Evolutionary conservation across 2,329 filamentous ascomycete genomes (phyloP).

Genomic region (Plectosphaerella plurivora): DNA sequence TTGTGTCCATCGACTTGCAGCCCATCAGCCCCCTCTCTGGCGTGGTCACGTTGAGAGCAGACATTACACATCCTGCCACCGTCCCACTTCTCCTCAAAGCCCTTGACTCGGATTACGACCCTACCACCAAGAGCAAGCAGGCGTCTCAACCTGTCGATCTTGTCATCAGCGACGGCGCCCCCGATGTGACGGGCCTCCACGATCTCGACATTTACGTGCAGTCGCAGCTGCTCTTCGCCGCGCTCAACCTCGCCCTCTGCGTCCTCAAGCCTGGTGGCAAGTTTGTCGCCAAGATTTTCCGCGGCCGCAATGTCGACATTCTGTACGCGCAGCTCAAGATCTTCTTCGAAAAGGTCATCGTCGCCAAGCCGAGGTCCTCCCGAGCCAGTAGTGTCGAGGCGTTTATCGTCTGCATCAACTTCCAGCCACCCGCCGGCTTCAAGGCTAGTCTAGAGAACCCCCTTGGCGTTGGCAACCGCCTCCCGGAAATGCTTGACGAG

Average conservation of each 20-base stretch:
- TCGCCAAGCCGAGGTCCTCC: conserved; percentile 90
- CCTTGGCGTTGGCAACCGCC: conserved; percentile 57
- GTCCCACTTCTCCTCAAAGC: conserved; percentile 84
- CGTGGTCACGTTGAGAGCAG: conserved; percentile 86
- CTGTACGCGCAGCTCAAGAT: conserved; percentile 91
- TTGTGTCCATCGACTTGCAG: conserved; percentile 92
- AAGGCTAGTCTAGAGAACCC: conserved; percentile 71
- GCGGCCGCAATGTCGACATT: conserved; percentile 90
- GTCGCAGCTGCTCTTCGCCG: conserved; percentile 89
- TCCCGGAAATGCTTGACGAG: conserved; percentile 45
- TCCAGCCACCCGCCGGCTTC: conserved; percentile 74
- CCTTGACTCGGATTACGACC: conserved; percentile 67
- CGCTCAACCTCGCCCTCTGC: conserved; percentile 87
- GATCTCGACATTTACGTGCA: conserved; percentile 98
- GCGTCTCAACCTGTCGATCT: conserved; percentile 81
- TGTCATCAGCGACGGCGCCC: conserved; percentile 91
- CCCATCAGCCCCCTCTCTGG: conserved; percentile 92
- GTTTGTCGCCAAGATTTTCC: conserved; percentile 97
- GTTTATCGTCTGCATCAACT: conserved; percentile 92
- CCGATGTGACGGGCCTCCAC: conserved; percentile 93
- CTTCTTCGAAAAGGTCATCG: conserved; percentile 81
- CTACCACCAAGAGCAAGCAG: conserved; percentile 38
- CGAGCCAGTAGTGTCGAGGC: conserved; percentile 96
- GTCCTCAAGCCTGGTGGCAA: conserved; percentile 89
- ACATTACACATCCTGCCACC: conserved; percentile 96